These are phyloP conservation scores for Pyrenophora seminiperda DNA, from an alignment of 2,329 filamentous ascomycete genomes.

Conservation along the genomic window DNA sequence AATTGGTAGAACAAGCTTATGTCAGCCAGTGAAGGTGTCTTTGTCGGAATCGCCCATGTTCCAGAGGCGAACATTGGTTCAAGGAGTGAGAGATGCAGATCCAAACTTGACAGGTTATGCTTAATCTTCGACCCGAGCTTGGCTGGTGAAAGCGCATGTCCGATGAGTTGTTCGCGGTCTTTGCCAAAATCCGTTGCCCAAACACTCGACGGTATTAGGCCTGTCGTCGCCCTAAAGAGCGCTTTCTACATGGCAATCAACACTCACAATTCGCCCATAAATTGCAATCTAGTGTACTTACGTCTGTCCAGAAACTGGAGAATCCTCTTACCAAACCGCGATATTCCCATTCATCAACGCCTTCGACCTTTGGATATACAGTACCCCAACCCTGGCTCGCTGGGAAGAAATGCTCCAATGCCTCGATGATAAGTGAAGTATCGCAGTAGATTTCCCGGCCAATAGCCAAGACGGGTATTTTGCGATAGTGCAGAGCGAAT, in stretches of 20 bases:
- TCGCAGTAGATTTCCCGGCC: slow-evolving; percentile 45
- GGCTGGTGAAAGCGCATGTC: slow-evolving; percentile 45
- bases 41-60: slow-evolving; percentile 46
- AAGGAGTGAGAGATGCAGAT: slow-evolving; percentile 46
- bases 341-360: slow-evolving; percentile 41
- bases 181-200: slow-evolving; percentile 49
- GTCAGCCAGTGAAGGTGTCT: slow-evolving; percentile 45
- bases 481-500: slow-evolving; percentile 49
- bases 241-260: slow-evolving; percentile 28
- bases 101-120: slow-evolving; percentile 45
- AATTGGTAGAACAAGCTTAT: slow-evolving; percentile 49
- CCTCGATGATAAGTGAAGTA: slow-evolving; percentile 43
- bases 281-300: slow-evolving; percentile 5
- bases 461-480: slow-evolving; percentile 43
- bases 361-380: slow-evolving; percentile 41
- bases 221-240: slow-evolving; percentile 49
- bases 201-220: slow-evolving; percentile 49
- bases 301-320: slow-evolving; percentile 50
- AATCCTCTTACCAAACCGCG: slow-evolving; percentile 47
- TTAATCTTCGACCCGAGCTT: slow-evolving; percentile 50
- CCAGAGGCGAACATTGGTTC: slow-evolving; percentile 42
- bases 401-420: slow-evolving; percentile 41
- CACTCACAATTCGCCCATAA: rapidly evolving
- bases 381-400: slow-evolving; percentile 35
- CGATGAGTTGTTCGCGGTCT: slow-evolving; percentile 49